phyloP scores from a whole-genome alignment of 768 basidiomycete genomes.

The Suillus weaverae region DNA sequence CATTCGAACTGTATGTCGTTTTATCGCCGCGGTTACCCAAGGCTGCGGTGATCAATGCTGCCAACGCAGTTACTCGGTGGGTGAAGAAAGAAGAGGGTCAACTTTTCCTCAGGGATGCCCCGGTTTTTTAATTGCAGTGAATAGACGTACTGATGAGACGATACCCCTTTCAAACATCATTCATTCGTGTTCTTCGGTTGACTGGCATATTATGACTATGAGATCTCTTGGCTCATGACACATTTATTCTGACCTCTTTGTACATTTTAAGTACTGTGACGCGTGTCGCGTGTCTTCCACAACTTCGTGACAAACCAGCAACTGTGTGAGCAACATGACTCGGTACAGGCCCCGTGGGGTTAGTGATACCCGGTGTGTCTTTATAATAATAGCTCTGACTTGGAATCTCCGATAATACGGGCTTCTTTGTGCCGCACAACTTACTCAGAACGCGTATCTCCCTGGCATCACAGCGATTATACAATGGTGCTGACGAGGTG shows the following conservation, averaged over 20 bases:
- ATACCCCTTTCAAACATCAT: neutral
- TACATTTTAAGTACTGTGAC: neutral
- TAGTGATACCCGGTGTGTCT: neutral
- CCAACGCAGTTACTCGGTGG: slow-evolving; percentile 89
- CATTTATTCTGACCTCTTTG: neutral
- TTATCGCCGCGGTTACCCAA: slow-evolving; percentile 85
- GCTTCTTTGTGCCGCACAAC: neutral
- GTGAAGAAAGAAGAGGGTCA: slow-evolving; percentile 82
- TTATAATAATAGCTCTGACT: neutral
- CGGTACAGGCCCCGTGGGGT: neutral
- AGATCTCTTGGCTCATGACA: neutral
- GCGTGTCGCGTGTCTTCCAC: neutral
- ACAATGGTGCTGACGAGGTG: neutral
- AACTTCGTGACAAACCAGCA: neutral
- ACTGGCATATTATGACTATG: neutral
- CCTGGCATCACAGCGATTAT: neutral
- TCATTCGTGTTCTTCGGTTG: neutral
- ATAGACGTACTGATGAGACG: neutral
- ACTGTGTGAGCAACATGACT: neutral
- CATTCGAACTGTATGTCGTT: slow-evolving; percentile 88
- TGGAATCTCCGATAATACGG: too few species aligned
- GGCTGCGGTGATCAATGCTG: slow-evolving; percentile 82
- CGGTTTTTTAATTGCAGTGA: slow-evolving; percentile 64
- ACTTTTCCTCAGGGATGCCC: slow-evolving; percentile 86
- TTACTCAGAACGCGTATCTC: neutral